phyloP scores from a whole-genome alignment of 1,139 yeast genomes.

The Geotrichum klebahnii region DNA sequence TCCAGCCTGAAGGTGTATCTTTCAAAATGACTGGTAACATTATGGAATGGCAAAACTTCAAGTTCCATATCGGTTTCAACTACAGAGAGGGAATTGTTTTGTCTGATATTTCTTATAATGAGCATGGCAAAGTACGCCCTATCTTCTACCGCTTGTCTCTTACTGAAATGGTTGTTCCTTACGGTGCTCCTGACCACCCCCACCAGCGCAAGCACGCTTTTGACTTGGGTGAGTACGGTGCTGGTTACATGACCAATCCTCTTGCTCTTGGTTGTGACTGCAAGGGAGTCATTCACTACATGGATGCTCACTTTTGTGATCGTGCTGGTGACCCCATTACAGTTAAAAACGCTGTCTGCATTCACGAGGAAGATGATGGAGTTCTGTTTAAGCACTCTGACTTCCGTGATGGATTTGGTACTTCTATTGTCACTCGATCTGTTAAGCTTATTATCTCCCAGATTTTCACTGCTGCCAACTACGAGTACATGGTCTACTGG shows the following conservation, averaged over 20 bases:
- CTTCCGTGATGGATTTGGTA: constrained; percentile 73
- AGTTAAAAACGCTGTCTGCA: constrained; percentile 71
- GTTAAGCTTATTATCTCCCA: constrained; percentile 70
- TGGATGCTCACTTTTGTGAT: constrained; percentile 69
- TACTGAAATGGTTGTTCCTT: constrained; percentile 81
- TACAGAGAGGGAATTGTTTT: constrained; percentile 81
- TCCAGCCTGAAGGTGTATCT: constrained; percentile 80
- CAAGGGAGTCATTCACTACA: constrained; percentile 75
- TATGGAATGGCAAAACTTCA: constrained; percentile 73
- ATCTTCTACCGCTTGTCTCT: constrained; percentile 74
- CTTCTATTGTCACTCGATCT: constrained; percentile 71
- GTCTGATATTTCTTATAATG: constrained; percentile 67
- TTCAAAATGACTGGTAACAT: constrained; percentile 65
- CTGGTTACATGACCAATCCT: constrained; percentile 79
- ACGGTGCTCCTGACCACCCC: constrained; percentile 73
- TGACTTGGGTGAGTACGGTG: constrained; percentile 85
- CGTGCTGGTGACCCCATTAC: constrained; percentile 65
- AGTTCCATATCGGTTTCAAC: constrained; percentile 75
- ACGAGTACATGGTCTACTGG: constrained; percentile 82
- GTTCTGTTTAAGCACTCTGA: constrained; percentile 75
- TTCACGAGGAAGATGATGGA: constrained; percentile 83
- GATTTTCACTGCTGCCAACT: constrained; percentile 80
- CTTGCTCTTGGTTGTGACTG: constrained; percentile 77
- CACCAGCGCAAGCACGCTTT: constrained; percentile 82
- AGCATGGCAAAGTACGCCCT: constrained; percentile 66